Conservation (phyloP, 2,329 filamentous ascomycete species). For the Phymatotrichopsis omnivora region DNA sequence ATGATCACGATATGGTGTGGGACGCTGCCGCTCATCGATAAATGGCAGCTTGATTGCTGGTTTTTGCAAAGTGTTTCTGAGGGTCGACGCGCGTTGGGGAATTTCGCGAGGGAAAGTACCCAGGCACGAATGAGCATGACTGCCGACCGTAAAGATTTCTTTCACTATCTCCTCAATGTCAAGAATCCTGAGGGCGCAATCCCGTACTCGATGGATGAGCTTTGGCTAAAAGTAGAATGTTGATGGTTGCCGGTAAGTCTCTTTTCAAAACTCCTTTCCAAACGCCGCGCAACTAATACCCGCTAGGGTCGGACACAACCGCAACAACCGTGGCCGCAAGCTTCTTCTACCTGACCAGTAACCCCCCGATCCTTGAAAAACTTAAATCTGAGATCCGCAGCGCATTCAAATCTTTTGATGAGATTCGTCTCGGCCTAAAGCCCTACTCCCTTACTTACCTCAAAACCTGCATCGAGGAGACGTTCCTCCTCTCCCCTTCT, state of each 20-base stretch:
- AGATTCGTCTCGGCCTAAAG: slow-evolving; percentile 45
- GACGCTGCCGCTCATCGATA: no score
- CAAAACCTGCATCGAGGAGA: slow-evolving; percentile 54
- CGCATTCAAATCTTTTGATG: slow-evolving; percentile 44
- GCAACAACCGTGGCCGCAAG: slow-evolving; percentile 54
- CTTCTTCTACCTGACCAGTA: slow-evolving; percentile 52
- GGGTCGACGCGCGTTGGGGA: no score
- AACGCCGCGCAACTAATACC: not conserved
- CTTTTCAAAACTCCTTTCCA: not conserved
- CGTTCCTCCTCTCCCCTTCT: slow-evolving; percentile 53
- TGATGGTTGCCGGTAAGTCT: slow-evolving; percentile 35
- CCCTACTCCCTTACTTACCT: slow-evolving; percentile 48
- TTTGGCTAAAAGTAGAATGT: slow-evolving; percentile 57
- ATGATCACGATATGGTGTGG: no score
- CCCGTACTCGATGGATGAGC: slow-evolving; percentile 54
- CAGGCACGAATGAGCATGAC: no score
- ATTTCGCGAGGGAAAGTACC: no score
- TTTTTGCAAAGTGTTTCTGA: no score
- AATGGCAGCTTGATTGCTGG: no score
- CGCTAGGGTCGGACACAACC: slow-evolving; percentile 51
- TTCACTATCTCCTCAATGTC: slow-evolving; percentile 62
- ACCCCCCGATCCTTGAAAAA: slow-evolving; percentile 40
- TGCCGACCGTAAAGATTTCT: slow-evolving; percentile 71
- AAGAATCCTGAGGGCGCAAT: slow-evolving; percentile 60
- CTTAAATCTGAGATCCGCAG: slow-evolving; percentile 45